phyloP scores from a whole-genome alignment of 768 basidiomycete species.

The Clavaria fumosa region DNA sequence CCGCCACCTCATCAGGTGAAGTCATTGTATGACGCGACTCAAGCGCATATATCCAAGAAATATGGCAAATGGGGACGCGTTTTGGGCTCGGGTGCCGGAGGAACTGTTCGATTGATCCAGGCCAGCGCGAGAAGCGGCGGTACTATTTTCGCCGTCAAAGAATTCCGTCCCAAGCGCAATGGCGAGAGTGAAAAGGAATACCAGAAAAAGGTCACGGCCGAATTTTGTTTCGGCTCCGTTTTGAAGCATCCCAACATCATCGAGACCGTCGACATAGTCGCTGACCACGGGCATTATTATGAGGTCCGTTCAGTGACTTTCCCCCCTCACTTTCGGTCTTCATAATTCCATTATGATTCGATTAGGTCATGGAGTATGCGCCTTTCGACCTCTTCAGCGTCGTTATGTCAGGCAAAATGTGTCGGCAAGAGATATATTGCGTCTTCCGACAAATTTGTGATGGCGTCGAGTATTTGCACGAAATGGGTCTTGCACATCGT shows the following conservation, averaged over 20 bases:
- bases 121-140: conserved; percentile 69
- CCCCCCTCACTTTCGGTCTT: conserved; percentile 8
- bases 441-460: conserved; percentile 98
- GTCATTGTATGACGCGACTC: conserved; percentile 68
- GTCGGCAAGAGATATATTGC: conserved; percentile 95
- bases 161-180: conserved; percentile 79
- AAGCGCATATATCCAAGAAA: conserved; percentile 92
- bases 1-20: conserved; percentile 22
- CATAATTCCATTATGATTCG: too few relatives aligned
- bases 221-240: conserved; percentile 93
- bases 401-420: conserved; percentile 99
- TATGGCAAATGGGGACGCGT: conserved; percentile 98
- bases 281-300: conserved; percentile 95
- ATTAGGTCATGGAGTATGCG: conserved; percentile 97
- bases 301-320: conserved; percentile 75
- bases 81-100: conserved; percentile 93
- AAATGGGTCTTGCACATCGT: conserved; percentile 93
- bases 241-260: conserved; percentile 95
- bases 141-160: conserved; percentile 87
- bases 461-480: conserved; percentile 95
- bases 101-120: conserved; percentile 93
- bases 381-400: conserved; percentile 97
- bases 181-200: conserved; percentile 95
- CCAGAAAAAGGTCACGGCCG: conserved; percentile 98
- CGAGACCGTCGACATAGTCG: conserved; percentile 95